Percentiles rank a stretch among this genome's conserved stretches.
Conservation (phyloP, 495 filamentous ascomycete species). For the Lophium mytilinum region DNA sequence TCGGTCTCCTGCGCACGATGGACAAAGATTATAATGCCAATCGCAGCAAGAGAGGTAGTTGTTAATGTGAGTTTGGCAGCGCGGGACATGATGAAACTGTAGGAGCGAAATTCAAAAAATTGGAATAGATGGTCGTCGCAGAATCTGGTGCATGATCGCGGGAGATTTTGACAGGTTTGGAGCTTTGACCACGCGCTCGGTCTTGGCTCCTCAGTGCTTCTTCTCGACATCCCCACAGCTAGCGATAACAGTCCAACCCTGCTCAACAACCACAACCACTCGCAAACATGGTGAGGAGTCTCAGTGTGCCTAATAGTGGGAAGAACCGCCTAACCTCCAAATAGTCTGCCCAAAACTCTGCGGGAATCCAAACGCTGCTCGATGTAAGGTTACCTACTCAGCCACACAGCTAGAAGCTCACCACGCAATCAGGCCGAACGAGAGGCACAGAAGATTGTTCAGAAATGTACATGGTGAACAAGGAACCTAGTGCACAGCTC, state of each 20-base stretch:
- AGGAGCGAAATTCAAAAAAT: not conserved
- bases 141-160: not conserved
- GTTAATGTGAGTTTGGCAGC: constrained; percentile 80
- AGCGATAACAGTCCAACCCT: constrained; percentile 9
- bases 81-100: constrained; percentile 72
- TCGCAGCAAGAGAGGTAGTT: constrained; percentile 65
- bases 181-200: constrained; percentile 8
- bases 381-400: constrained; percentile 60
- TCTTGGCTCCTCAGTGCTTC: not conserved
- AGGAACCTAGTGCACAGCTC: not conserved
- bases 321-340: not conserved
- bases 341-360: constrained; percentile 95
- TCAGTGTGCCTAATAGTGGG: not conserved
- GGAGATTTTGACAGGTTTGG: not conserved
- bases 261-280: not conserved
- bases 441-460: constrained; percentile 98
- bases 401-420: constrained; percentile 28
- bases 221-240: not conserved
- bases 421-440: constrained; percentile 67
- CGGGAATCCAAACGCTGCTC: constrained; percentile 95
- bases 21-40: constrained; percentile 73
- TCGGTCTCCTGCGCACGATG: constrained; percentile 83
- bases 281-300: constrained; percentile 38
- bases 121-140: not conserved
- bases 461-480: constrained; percentile 59